Conservation (phyloP, 805 yeast genomes). For the Kazachstania taianensis region DNA sequence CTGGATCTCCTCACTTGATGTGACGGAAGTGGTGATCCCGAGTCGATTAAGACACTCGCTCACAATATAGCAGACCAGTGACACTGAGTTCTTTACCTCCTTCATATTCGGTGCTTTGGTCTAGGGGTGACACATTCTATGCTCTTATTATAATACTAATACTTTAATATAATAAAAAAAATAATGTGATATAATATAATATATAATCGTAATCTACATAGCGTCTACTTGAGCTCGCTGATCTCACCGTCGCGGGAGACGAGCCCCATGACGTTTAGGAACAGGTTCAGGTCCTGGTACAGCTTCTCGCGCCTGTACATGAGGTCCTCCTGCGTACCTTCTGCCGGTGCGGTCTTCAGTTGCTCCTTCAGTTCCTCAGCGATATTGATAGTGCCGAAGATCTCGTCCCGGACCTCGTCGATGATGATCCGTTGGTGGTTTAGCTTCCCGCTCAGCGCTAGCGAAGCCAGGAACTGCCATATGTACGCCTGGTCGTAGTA, state of each 20-base stretch:
- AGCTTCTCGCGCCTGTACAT: conserved; percentile 44
- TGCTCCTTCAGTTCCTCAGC: conserved; percentile 43
- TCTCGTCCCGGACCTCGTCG: conserved; percentile 87
- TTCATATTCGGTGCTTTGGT: background rate
- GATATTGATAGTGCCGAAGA: conserved; percentile 74
- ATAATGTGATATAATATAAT: too few relatives aligned
- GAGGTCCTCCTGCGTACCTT: too few relatives aligned
- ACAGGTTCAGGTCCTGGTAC: conserved; percentile 75
- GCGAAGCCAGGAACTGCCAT: conserved; percentile 94
- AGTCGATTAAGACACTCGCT: background rate
- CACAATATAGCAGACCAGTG: background rate
- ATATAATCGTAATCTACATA: background rate
- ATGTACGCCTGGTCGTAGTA: conserved; percentile 65
- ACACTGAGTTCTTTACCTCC: background rate
- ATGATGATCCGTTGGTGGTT: conserved; percentile 89
- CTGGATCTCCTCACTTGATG: background rate
- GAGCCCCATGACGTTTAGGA: conserved; percentile 92
- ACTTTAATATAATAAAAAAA: background rate
- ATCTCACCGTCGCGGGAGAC: conserved; percentile 86
- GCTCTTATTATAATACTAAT: background rate
- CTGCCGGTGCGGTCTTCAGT: conserved; percentile 13
- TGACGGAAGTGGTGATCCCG: background rate
- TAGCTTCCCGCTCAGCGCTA: conserved; percentile 82
- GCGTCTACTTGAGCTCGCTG: conserved; percentile 47
- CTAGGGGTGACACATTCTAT: too few relatives aligned